phyloP scores from a whole-genome alignment of 2,329 filamentous ascomycete genomes.

The Penicillium sp. region DNA sequence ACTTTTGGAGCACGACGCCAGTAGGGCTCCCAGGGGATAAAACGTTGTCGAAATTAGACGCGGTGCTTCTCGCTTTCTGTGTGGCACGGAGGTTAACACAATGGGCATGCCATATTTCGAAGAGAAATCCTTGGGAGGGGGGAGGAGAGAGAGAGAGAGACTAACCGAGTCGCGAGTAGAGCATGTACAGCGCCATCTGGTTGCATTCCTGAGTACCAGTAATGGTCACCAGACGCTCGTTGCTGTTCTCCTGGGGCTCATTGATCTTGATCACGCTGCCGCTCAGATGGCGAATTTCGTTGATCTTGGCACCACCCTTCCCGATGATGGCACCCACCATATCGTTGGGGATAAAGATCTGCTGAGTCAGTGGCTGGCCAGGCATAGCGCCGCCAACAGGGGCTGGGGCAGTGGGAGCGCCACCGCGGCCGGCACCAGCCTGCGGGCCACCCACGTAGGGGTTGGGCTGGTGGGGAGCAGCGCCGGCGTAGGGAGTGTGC shows the following conservation, averaged over 20 bases:
- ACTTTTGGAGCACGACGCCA: constrained; percentile 27
- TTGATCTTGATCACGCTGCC: constrained; percentile 99
- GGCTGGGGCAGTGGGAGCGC: constrained; percentile 64
- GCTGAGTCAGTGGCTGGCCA: constrained; percentile 87
- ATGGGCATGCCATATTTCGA: no score
- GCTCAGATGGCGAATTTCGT: constrained; percentile 94
- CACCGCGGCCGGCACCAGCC: constrained; percentile 62
- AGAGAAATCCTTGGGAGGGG: neutral
- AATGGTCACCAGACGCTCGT: constrained; percentile 94
- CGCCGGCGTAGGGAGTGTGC: constrained; percentile 73
- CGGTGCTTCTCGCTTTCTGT: constrained; percentile 77
- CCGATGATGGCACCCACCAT: constrained; percentile 99
- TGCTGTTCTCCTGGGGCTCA: constrained; percentile 98
- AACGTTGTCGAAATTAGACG: constrained; percentile 49
- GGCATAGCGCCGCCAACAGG: constrained; percentile 75
- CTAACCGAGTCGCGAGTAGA: constrained; percentile 92
- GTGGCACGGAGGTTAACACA: constrained; percentile 4
- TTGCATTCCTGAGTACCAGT: constrained; percentile 98
- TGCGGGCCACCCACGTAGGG: constrained; percentile 64
- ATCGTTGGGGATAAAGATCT: constrained; percentile 98
- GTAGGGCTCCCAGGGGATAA: constrained; percentile 7
- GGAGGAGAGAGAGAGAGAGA: constrained; percentile 4
- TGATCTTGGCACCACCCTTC: constrained; percentile 98
- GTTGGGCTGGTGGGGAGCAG: constrained; percentile 75
- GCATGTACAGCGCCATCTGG: constrained; percentile 99